Base-by-base conservation (phyloP, 2,329 filamentous ascomycete species). In the Fusarium paranaense region DNA sequence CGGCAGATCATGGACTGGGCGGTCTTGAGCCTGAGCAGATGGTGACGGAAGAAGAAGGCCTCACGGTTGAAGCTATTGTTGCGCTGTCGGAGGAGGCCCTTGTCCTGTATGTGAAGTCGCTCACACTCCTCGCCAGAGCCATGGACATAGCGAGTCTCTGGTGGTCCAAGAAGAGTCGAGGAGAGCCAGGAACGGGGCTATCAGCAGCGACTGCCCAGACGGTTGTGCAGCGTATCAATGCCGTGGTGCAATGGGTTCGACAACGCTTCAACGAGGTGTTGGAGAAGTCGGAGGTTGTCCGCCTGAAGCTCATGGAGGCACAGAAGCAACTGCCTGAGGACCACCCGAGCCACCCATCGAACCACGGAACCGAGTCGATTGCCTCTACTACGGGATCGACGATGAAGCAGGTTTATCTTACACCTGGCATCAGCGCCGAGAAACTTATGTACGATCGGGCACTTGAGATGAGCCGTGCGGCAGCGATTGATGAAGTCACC, bases 371-470 rank as follows among this genome's bases (percentile, higher is more conserved):
- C 32, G 89, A 90, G 22, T 89, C 89, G 3, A 85, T 87, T 37
- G 85, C 89, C 4, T 88, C 87, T 2, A 87, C 87, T 2, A 87
- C 88, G 16, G 89, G 88, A n/a, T 89, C 90, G 5, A 92, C 92
- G 18, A 89, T 90, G 3, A 94, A 97, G 70, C 93, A 94, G 62
- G 95, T 98, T 30, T 90, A 93, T 57, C 88, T 99, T 30, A 97
- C 94, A 16, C 91, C 94, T 3, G 97, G 96, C 1, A 92, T 98
- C 65, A 98, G 95, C 25, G 97, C 97, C 0, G 97, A 98, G 85
- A 98, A 95, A 83, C 87, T 99, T 54, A 98, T 99, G 95, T 99
- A 98, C 81, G 97, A 99, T 77, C 94, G 97, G 56, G 97, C 97
- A 0, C 86, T 98, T 25, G 97, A 99, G 82, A 98, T 99, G 97